Evolutionary conservation across 1,284 basidiomycete genomes (phyloP).

Genomic region (Naganishia cerealis): DNA sequence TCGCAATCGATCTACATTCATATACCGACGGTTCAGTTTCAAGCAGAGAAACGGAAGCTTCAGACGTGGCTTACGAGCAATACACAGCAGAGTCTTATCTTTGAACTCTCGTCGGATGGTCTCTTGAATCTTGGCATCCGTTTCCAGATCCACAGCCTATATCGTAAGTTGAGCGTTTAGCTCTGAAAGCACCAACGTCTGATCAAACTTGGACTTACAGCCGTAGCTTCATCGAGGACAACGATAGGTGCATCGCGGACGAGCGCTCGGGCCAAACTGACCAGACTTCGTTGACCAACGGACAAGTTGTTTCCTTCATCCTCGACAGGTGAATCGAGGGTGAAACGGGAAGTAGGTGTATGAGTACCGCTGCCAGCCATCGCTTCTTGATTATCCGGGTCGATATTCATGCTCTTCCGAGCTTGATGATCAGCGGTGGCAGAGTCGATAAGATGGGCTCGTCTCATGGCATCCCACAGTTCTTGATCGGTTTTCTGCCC

Average conservation of each 20-base stretch:
- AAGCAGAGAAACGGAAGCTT: too few species aligned
- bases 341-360: slow-evolving; percentile 42
- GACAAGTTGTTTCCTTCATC: slow-evolving; percentile 78
- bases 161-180: neutral
- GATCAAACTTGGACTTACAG: slow-evolving; percentile 36
- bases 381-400: slow-evolving; percentile 8
- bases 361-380: slow-evolving; percentile 15
- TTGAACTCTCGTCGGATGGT: slow-evolving; percentile 68
- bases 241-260: slow-evolving; percentile 60
- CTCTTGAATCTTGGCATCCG: slow-evolving; percentile 69
- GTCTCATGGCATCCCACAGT: slow-evolving; percentile 77
- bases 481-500: slow-evolving; percentile 69
- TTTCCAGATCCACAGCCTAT: slow-evolving; percentile 62
- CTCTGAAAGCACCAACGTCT: neutral
- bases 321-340: slow-evolving; percentile 75
- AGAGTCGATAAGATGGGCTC: slow-evolving; percentile 66
- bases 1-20: slow-evolving; percentile 59
- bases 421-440: slow-evolving; percentile 33
- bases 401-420: slow-evolving; percentile 38
- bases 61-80: slow-evolving; percentile 58
- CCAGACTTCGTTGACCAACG: slow-evolving; percentile 65
- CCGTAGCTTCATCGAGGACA: slow-evolving; percentile 62
- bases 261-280: slow-evolving; percentile 70
- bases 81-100: slow-evolving; percentile 65
- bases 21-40: neutral